Percentiles rank a stretch among this genome's conserved stretches.
phyloP scores from a whole-genome alignment of 768 basidiomycete species.

The Lactifluus subvellereus region DNA sequence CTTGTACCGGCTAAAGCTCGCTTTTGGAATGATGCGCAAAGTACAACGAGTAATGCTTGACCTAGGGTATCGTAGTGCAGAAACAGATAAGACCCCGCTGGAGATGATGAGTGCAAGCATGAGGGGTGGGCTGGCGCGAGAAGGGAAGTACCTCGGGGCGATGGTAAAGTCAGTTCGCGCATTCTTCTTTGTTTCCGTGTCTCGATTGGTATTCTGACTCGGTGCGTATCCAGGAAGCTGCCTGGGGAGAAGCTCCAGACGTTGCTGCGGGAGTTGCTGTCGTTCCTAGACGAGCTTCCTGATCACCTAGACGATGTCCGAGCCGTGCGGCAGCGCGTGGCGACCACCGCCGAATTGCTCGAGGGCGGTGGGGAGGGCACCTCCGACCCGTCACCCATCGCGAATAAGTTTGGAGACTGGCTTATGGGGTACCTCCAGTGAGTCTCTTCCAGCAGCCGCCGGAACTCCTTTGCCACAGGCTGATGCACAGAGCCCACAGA shows the following conservation, averaged over 20 bases:
- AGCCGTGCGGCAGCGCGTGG: background rate
- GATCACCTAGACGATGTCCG: background rate
- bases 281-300: constrained; percentile 34
- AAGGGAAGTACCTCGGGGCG: constrained; percentile 42
- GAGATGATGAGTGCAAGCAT: constrained; percentile 44
- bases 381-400: constrained; percentile 15
- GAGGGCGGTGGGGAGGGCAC: background rate
- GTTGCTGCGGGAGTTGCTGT: constrained; percentile 39
- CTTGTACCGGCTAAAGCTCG: constrained; percentile 38
- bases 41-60: constrained; percentile 41
- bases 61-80: constrained; percentile 36
- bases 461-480: background rate
- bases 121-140: constrained; percentile 39
- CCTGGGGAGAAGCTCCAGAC: constrained; percentile 30
- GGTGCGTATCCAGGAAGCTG: constrained; percentile 38
- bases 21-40: constrained; percentile 41
- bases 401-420: constrained; percentile 42
- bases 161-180: constrained; percentile 41
- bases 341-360: background rate
- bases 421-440: constrained; percentile 30
- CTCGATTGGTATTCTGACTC: background rate
- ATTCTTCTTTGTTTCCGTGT: background rate
- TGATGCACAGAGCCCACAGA: constrained; percentile 30
- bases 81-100: constrained; percentile 24
- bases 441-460: constrained; percentile 5